Evolutionary conservation across 2,329 filamentous ascomycete genomes (phyloP).

Genomic region (Aspergillus luchuensis): DNA sequence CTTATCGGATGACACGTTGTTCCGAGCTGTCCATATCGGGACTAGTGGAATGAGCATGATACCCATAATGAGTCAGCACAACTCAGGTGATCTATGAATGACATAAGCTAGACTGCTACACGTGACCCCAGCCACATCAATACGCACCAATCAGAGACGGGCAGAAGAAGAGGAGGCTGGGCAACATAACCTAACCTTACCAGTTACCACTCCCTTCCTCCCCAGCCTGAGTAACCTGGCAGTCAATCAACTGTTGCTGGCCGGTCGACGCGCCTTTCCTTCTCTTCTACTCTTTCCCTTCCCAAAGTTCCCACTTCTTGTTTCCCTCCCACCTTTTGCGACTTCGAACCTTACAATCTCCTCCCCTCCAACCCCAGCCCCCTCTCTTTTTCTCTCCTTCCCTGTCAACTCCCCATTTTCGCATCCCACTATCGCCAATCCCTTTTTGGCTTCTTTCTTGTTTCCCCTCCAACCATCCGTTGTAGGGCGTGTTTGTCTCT

Average conservation of each 20-base stretch:
- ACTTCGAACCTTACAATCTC: not conserved
- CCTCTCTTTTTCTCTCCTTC: not conserved
- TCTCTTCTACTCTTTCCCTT: not conserved
- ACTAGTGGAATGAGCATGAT: slow-evolving; percentile 7
- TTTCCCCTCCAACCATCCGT: slow-evolving; percentile 10
- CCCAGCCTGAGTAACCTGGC: not conserved
- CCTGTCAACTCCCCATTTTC: not conserved
- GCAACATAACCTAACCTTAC: not conserved
- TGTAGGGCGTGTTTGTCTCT: slow-evolving; percentile 9
- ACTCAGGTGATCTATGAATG: slow-evolving; percentile 2
- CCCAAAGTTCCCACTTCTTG: not conserved
- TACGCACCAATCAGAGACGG: slow-evolving; percentile 15
- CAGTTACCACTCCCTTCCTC: not conserved
- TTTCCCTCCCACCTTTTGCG: slow-evolving; percentile 1
- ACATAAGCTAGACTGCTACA: slow-evolving; percentile 16
- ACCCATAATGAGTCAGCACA: too few species aligned
- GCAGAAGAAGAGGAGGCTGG: slow-evolving; percentile 17
- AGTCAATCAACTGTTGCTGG: not conserved
- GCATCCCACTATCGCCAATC: not conserved
- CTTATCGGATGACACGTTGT: slow-evolving; percentile 15
- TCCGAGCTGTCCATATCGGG: slow-evolving; percentile 20
- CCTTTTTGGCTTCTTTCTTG: slow-evolving; percentile 4
- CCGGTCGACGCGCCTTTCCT: not conserved
- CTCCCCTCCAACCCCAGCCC: not conserved
- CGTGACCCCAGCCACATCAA: slow-evolving; percentile 35